Evolutionary conservation across 2,329 filamentous ascomycete genomes (phyloP), one percentile per base, ranked within the genome.

Genomic region (Massarina eburnea): DNA sequence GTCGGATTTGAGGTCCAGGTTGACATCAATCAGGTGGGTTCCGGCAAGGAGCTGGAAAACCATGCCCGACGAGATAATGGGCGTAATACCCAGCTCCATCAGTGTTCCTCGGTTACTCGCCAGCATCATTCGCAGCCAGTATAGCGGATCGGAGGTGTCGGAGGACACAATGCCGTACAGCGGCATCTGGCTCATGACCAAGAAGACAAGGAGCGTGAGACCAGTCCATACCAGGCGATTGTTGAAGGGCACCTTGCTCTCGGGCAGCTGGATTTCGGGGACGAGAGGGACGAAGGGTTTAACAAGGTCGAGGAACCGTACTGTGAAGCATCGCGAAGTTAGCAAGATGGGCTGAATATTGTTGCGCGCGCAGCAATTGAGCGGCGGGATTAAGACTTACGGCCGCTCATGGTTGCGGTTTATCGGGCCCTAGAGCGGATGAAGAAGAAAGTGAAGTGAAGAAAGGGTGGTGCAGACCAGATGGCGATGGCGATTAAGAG

Each of bases 91-190:
- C 78, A 96, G 71, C 71, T 96, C 91, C 91, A 96, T 96, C 73
- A 96, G 74, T 20, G 91, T 96, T 75, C 91, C 91, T 69, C 91
- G 85, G 75, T 99, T 99, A 87, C 90, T 96, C 70, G 94, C 94
- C 83, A 97, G 85, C 85, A 99, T 96, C 92, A 99, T 97, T 76
- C 94, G 88, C 70, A 99, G 83, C 94, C 94, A 99, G 84, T 99
- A 99, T 67, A 99, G 82, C 62, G 94, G 95, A 78, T 99, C 95
- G 52, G 94, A 97, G 65, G 91, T 96, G 66, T 77, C 75, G 67
- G 94, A 99, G 45, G 94, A 99, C 70, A 99, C 95, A 75, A 99
- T 99, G 77, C 94, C 94, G 78, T 99, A 99, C 26, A 78, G 64
- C 26, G 94, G 68, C 94, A 99, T 97, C 80, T 96, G 94, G 79